Base-by-base conservation (phyloP, 2,329 filamentous ascomycete species). In the Exserohilum rostratum region DNA sequence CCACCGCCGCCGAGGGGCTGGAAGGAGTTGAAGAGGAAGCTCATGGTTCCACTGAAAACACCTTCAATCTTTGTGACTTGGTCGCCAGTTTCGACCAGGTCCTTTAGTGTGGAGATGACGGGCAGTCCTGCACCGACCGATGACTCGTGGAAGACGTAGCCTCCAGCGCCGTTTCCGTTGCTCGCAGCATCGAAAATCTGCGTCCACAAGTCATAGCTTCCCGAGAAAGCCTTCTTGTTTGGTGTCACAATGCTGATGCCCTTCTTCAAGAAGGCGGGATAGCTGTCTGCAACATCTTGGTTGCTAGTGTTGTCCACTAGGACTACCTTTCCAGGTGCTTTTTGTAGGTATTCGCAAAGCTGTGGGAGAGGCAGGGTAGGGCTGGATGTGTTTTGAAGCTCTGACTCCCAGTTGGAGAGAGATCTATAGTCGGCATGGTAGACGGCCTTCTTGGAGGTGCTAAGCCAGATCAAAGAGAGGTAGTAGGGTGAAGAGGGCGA, bases 151-250 rank as follows among this genome's bases (percentile, higher is more conserved):
- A 95, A 98, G 55, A 98, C 83, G 72, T 91, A 90, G 38, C 93
- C 90, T 40, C 82, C 80, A 17, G 64, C 69, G 42, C 89, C 90
- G 30, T 78, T 76, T 38, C 89, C 89, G 1, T 83, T 81, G 43
- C 84, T 82, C 1, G 92, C 88, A 1, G 90, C 84, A 3, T 81
- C 78, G 76, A 96, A 96, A 71, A 99, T 97, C 60, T 90, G 86
- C 69, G 90, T 85, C 93, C 93, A 99, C 51, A 96, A 81, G 65
- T 86, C 82, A 68, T 90, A 87, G 40, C 85, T 87, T 53, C 90
- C 87, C 0, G 91, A 96, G 78, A 99, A 99, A 12, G 90, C 93
- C 79, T 99, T 99, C 82, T 99, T 99, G 83, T 98, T 99, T 38
- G 95, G 93, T 0, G 95, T 99, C 25, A 98, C 91, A 67, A 99